These are phyloP conservation scores for Hydnomerulius pinastri DNA, from an alignment of 768 basidiomycete genomes.

Conservation along the genomic window DNA sequence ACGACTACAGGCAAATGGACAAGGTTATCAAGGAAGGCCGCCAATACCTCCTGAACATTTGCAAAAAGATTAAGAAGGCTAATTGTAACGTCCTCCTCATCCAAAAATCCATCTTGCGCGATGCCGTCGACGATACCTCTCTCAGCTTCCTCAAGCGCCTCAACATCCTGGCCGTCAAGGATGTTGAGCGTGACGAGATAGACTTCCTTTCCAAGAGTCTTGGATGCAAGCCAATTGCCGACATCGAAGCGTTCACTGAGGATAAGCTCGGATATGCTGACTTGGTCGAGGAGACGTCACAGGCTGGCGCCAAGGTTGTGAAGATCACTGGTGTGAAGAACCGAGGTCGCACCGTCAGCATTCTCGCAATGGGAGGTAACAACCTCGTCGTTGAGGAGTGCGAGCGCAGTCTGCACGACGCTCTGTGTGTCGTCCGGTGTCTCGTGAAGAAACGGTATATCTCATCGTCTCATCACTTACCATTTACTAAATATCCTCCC, in stretches of 20 bases:
- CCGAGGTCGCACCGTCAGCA: slow-evolving; percentile 90
- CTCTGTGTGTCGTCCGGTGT: slow-evolving; percentile 97
- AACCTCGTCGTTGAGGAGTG: slow-evolving; percentile 93
- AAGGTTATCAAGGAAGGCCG: slow-evolving; percentile 99
- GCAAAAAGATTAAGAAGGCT: slow-evolving; percentile 99
- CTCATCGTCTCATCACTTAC: neutral
- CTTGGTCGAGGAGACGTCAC: slow-evolving; percentile 85
- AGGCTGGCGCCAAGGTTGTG: slow-evolving; percentile 87
- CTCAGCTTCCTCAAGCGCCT: slow-evolving; percentile 97
- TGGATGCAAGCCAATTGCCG: slow-evolving; percentile 94
- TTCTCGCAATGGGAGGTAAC: slow-evolving; percentile 94
- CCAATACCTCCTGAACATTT: slow-evolving; percentile 94
- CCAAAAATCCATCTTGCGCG: slow-evolving; percentile 98
- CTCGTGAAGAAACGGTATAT: slow-evolving; percentile 95
- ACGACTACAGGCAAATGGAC: slow-evolving; percentile 99
- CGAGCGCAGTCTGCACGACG: slow-evolving; percentile 97
- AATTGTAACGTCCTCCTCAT: slow-evolving; percentile 99
- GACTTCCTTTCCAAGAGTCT: slow-evolving; percentile 95
- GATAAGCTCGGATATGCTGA: slow-evolving; percentile 98
- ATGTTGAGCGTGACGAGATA: slow-evolving; percentile 98
- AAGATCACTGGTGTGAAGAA: slow-evolving; percentile 95
- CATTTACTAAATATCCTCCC: slow-evolving; percentile 7
- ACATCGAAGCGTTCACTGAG: slow-evolving; percentile 96
- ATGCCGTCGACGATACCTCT: slow-evolving; percentile 98
- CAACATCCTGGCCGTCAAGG: slow-evolving; percentile 95